These are phyloP conservation scores for Hemileia vastatrix DNA, from an alignment of 1,284 basidiomycete species.

Conservation along the genomic window DNA sequence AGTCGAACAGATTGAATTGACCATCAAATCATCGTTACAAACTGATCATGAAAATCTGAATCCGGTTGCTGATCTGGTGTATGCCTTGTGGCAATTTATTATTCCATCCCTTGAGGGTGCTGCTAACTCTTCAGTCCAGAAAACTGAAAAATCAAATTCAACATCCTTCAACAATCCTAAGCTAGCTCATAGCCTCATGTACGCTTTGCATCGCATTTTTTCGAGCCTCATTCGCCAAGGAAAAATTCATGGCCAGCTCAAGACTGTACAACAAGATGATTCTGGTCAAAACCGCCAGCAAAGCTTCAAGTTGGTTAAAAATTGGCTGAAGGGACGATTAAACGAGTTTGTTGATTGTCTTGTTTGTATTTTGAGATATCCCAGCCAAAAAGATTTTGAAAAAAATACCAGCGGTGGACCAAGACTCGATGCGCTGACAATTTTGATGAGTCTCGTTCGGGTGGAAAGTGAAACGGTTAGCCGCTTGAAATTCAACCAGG, in stretches of 20 bases:
- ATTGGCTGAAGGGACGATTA: constrained; percentile 34
- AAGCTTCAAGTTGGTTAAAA: constrained; percentile 29
- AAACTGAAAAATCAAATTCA: constrained; percentile 26
- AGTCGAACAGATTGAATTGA: constrained; percentile 2
- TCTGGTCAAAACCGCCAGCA: background rate
- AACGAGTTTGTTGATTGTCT: constrained; percentile 28
- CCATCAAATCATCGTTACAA: background rate
- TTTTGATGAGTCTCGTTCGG: constrained; percentile 10
- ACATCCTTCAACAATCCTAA: constrained; percentile 47
- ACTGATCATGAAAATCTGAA: constrained; percentile 52
- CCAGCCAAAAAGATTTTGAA: constrained; percentile 25
- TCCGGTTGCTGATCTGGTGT: constrained; percentile 63
- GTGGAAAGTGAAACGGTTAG: constrained; percentile 2
- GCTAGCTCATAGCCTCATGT: constrained; percentile 63
- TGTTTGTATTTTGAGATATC: constrained; percentile 26
- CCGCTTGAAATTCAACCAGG: background rate
- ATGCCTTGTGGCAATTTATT: constrained; percentile 44
- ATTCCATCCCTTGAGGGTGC: constrained; percentile 30
- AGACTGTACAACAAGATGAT: constrained; percentile 22
- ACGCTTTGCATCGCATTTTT: constrained; percentile 71
- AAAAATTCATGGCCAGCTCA: constrained; percentile 49
- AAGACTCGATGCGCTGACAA: constrained; percentile 20
- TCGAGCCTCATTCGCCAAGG: constrained; percentile 56
- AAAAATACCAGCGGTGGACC: constrained; percentile 30
- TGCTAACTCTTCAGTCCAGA: too few species aligned